A percentile compares a stretch with the other conserved stretches of the same genome.
Evolutionary conservation across 2,329 filamentous ascomycete genomes (phyloP).

Genomic region (Ascocoryne sarcoides): DNA sequence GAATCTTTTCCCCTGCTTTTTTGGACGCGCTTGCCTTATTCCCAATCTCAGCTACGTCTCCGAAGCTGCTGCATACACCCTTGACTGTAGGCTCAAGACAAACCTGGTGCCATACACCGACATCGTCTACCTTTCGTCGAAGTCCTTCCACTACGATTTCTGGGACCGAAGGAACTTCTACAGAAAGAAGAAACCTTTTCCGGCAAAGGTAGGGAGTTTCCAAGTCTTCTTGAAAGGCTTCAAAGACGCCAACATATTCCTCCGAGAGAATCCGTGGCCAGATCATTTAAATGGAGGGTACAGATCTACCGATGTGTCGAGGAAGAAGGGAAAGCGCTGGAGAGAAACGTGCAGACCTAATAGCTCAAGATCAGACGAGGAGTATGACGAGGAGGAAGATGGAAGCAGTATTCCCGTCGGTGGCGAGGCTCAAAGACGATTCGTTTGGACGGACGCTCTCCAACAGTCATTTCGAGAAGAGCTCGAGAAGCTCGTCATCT

Average conservation of each 20-base stretch:
- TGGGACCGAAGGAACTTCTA: slow-evolving; percentile 89
- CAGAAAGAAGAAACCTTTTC: slow-evolving; percentile 76
- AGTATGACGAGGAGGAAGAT: slow-evolving; percentile 44
- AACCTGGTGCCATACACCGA: slow-evolving; percentile 95
- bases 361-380: slow-evolving; percentile 45
- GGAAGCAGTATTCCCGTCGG: slow-evolving; percentile 4
- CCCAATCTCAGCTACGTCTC: slow-evolving; percentile 97
- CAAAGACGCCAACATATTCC: slow-evolving; percentile 92
- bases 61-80: slow-evolving; percentile 91
- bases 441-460: slow-evolving; percentile 78
- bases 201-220: slow-evolving; percentile 88
- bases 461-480: slow-evolving; percentile 93
- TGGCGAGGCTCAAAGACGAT: slow-evolving; percentile 32
- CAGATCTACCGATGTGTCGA: slow-evolving; percentile 56
- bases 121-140: slow-evolving; percentile 87
- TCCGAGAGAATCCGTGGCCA: slow-evolving; percentile 94
- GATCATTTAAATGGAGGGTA: slow-evolving; percentile 65
- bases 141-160: slow-evolving; percentile 96
- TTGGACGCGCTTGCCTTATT: slow-evolving; percentile 87
- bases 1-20: slow-evolving; percentile 95
- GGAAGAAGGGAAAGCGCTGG: slow-evolving; percentile 65
- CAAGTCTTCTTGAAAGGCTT: slow-evolving; percentile 96
- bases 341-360: slow-evolving; percentile 70
- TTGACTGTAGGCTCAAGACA: slow-evolving; percentile 83
- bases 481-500: slow-evolving; percentile 89